phyloP scores from a whole-genome alignment of 306 rosid species.

The Medicago ruthenica region DNA sequence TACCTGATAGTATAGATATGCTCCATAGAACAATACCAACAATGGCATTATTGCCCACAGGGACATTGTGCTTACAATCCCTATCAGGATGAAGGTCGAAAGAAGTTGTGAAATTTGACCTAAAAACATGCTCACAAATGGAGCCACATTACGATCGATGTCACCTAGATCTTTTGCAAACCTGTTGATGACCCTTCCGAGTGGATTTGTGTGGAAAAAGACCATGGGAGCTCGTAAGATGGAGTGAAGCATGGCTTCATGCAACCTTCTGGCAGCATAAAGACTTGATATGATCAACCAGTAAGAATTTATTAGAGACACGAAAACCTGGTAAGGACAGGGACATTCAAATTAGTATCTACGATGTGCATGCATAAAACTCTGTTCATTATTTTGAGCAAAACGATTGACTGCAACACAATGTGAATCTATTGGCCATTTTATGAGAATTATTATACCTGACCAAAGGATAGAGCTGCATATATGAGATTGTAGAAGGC shows the following conservation, averaged over 20 bases:
- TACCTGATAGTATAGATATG: slow-evolving; percentile 94
- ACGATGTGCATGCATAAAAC: slow-evolving; percentile 28
- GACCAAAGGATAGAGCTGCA: slow-evolving; percentile 71
- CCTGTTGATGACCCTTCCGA: slow-evolving; percentile 88
- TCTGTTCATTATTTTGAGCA: slow-evolving; percentile 1
- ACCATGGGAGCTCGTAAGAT: slow-evolving; percentile 93
- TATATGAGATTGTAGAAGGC: slow-evolving; percentile 78
- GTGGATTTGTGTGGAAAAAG: slow-evolving; percentile 92
- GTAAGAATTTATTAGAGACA: slow-evolving; percentile 72
- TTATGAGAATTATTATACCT: slow-evolving; percentile 61
- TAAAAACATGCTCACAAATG: slow-evolving; percentile 75
- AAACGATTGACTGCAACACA: slow-evolving; percentile 24
- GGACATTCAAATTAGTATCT: slow-evolving; percentile 22
- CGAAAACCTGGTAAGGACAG: slow-evolving; percentile 60
- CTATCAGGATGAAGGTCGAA: slow-evolving; percentile 90
- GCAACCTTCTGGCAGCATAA: slow-evolving; percentile 86
- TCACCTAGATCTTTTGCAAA: slow-evolving; percentile 97
- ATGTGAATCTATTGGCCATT: slow-evolving; percentile 16
- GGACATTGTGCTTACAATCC: slow-evolving; percentile 93
- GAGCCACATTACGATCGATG: slow-evolving; percentile 89
- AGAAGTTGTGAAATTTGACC: slow-evolving; percentile 78
- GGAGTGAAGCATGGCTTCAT: slow-evolving; percentile 83
- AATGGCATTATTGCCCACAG: slow-evolving; percentile 97
- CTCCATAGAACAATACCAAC: slow-evolving; percentile 76
- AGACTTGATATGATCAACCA: slow-evolving; percentile 86